Conservation (phyloP, 192 early-diverging fungal species). For the Mortierella alpina region DNA sequence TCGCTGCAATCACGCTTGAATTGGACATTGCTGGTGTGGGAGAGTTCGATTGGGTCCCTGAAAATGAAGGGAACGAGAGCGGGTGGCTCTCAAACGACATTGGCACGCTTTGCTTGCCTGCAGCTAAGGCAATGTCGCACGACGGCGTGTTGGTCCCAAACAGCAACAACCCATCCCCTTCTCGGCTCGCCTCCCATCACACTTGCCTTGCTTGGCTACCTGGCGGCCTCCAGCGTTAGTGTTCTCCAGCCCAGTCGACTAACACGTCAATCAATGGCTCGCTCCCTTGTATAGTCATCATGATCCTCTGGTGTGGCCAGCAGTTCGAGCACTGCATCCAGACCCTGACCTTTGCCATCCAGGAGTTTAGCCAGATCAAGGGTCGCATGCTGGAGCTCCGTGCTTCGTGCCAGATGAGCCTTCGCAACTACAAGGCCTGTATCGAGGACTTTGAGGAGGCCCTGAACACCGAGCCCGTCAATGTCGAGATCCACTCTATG, state of each 20-base stretch:
- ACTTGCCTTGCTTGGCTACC: no score
- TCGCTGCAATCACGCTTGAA: background rate
- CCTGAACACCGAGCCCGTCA: conserved; percentile 38
- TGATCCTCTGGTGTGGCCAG: conserved; percentile 68
- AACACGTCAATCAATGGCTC: background rate
- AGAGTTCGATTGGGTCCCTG: conserved; percentile 32
- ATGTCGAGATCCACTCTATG: conserved; percentile 50
- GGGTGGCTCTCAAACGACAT: no score
- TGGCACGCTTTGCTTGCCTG: no score
- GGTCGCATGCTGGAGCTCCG: conserved; percentile 65
- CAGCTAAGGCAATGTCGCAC: no score
- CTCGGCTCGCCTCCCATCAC: no score
- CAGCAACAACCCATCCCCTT: no score
- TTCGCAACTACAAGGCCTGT: conserved; percentile 58
- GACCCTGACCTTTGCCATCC: conserved; percentile 66
- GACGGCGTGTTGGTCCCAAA: no score
- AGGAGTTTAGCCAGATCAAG: conserved; percentile 61
- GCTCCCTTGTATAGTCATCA: conserved; percentile 47
- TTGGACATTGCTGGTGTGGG: conserved; percentile 1
- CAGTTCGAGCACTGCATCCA: conserved; percentile 68
- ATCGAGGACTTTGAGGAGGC: conserved; percentile 50
- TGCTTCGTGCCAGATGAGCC: conserved; percentile 63
- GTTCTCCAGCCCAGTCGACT: background rate
- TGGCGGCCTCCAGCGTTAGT: background rate
- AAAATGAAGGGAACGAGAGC: background rate